Conservation (phyloP, 352 stramenopile genomes). For the Halophytophthora batemanensis region DNA sequence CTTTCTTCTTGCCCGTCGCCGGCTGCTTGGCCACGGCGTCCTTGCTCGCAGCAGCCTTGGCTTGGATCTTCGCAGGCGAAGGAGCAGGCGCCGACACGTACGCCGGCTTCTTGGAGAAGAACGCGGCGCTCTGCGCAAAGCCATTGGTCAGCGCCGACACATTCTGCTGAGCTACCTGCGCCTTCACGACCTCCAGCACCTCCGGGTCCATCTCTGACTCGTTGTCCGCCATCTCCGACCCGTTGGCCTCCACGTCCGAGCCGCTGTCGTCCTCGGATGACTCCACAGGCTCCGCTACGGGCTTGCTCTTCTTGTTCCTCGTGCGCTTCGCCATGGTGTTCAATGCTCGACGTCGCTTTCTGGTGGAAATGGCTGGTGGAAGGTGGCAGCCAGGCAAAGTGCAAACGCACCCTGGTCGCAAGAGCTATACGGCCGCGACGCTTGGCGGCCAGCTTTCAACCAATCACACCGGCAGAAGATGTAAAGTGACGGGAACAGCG, state of each 20-base stretch:
- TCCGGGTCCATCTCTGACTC: constrained; percentile 15
- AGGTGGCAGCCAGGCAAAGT: background rate
- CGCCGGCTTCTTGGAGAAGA: constrained; percentile 64
- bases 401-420: constrained; percentile 2
- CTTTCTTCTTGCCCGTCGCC: constrained; percentile 4
- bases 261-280: no score
- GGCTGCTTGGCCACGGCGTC: constrained; percentile 3
- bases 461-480: constrained; percentile 1
- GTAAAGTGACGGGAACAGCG: no score
- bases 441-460: constrained; percentile 3
- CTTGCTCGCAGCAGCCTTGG: constrained; percentile 11
- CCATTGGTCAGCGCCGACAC: constrained; percentile 34
- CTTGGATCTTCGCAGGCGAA: constrained; percentile 7
- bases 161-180: constrained; percentile 24
- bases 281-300: background rate
- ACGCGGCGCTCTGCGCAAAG: constrained; percentile 57
- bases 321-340: constrained; percentile 18
- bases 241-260: constrained; percentile 2
- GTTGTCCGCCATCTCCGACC: no score
- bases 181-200: constrained; percentile 16
- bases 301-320: constrained; percentile 30
- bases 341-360: constrained; percentile 1
- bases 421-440: constrained; percentile 12
- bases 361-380: constrained; percentile 45
- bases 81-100: constrained; percentile 33